Base-by-base conservation (phyloP, 768 basidiomycete species). In the Lactarius hatsudake region DNA sequence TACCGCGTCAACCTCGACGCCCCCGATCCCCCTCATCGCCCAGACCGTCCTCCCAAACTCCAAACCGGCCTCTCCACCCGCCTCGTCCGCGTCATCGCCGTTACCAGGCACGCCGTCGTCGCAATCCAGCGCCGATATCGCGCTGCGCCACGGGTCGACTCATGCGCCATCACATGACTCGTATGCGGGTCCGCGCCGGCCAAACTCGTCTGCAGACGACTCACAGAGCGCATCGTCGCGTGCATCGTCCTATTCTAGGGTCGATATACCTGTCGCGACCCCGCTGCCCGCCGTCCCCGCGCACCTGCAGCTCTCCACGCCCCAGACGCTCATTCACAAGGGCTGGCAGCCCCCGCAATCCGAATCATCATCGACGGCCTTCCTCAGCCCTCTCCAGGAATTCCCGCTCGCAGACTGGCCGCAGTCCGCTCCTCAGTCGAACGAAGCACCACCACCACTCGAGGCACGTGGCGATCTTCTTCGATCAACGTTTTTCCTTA, bases 101-200 rank as follows among this genome's bases (percentile, higher is more conserved):
- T 26, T 53, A 7, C 53, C 65, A 1, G 43, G 12, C 13, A 60
- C 62, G 17, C 61, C 66, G 0, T 28, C 40, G 40, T 58, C 58
- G 17, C 53, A 45, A 6, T 45, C 48, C 23, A 45, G 48, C 51
- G 48, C 61, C 38, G 38, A 55, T 60, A 28, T 54, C 61, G 30
- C 58, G n/a, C 13, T 58, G 13, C 54, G 34, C 26, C 34, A 59
- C 15, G 42, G 10, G 15, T 18, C 32, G 40, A 32, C 66, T 40
- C 32, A n/a, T 28, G 36, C 36, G 36, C 48, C 67, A 34, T 59
- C 68, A 45, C 42, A 58, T 42, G 61, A 58, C 66, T 26, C 66
- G 56, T 62, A 8, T 28, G 5, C 34, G 34, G 58, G 61, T 26
- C 26, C 9, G 32, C 62, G 45, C 0, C 34, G 34, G 30, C 18